Conservation (phyloP, 129 eudicot genomes). For the Tagetes patula region DNA sequence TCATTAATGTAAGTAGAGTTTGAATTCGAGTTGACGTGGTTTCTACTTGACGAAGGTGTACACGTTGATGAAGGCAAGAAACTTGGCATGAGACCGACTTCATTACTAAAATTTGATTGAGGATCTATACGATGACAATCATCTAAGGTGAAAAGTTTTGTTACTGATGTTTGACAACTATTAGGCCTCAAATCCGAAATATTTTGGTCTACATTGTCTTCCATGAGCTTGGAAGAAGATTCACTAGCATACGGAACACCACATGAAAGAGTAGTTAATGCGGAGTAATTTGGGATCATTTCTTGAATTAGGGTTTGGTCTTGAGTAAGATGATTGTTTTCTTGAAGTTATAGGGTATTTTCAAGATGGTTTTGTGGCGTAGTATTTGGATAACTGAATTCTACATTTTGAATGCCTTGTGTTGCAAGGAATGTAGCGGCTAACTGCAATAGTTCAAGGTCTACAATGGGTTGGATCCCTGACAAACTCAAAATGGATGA, state of each 20-base stretch:
- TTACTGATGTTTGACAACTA: conserved; percentile 14
- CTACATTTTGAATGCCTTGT: conserved; percentile 31
- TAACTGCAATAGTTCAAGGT: conserved; percentile 48
- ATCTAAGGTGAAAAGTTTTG: not conserved
- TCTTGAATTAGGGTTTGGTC: conserved; percentile 38
- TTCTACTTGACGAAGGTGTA: conserved; percentile 43
- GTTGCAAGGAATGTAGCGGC: conserved; percentile 53
- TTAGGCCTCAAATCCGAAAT: conserved; percentile 24
- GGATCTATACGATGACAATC: conserved; percentile 36
- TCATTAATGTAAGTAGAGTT: conserved; percentile 22
- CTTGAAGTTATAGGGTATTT: conserved; percentile 31
- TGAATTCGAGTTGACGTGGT: conserved; percentile 39
- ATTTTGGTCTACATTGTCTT: conserved; percentile 31
- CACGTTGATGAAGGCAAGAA: conserved; percentile 35
- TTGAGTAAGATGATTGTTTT: conserved; percentile 26
- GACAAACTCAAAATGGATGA: conserved; percentile 47
- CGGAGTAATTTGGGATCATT: conserved; percentile 20
- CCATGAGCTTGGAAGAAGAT: conserved; percentile 35
- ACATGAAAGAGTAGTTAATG: conserved; percentile 27
- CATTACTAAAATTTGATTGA: conserved; percentile 27
- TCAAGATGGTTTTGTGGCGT: not conserved
- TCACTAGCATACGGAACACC: conserved; percentile 32
- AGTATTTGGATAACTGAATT: not conserved
- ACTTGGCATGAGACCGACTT: conserved; percentile 29
- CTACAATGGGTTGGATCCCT: conserved; percentile 40